Evolutionary conservation across 495 filamentous ascomycete species (phyloP).

Genomic region (Penicillium goetzii): DNA sequence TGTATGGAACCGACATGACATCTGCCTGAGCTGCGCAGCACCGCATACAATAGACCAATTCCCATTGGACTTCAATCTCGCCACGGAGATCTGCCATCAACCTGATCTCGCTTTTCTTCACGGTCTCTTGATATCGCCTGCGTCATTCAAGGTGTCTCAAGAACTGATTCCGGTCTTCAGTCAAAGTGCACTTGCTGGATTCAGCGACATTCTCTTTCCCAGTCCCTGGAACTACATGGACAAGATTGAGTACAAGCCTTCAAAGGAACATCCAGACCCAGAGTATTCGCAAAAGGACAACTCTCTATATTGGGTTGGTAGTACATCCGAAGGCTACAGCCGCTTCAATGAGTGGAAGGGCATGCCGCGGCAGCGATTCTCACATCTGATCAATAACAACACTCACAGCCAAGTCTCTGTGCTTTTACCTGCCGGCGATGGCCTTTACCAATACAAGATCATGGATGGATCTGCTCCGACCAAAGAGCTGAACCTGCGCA

Average conservation of each 20-base stretch:
- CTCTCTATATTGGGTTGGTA: constrained; percentile 57
- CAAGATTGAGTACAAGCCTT: constrained; percentile 48
- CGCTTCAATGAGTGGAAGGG: constrained; percentile 58
- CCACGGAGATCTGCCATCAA: constrained; percentile 75
- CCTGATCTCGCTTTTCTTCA: constrained; percentile 76
- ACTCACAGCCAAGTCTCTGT: constrained; percentile 48
- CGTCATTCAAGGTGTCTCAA: constrained; percentile 62
- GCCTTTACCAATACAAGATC: constrained; percentile 44
- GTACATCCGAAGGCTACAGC: constrained; percentile 61
- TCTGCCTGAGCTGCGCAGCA: constrained; percentile 63
- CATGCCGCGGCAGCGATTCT: constrained; percentile 61
- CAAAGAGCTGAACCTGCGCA: constrained; percentile 33
- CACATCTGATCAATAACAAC: constrained; percentile 58
- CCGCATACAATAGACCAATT: constrained; percentile 74
- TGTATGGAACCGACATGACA: constrained; percentile 50
- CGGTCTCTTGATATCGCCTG: constrained; percentile 67
- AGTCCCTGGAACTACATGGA: constrained; percentile 56
- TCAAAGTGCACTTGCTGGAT: constrained; percentile 65
- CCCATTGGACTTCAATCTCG: constrained; percentile 64
- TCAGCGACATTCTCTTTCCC: constrained; percentile 53
- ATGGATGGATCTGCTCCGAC: constrained; percentile 38
- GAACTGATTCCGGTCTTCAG: constrained; percentile 75
- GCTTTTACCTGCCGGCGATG: constrained; percentile 38
- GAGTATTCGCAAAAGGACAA: constrained; percentile 48
- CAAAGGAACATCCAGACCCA: constrained; percentile 41